Base-by-base conservation (phyloP, 2,329 filamentous ascomycete genomes). In the Bipolaris cookei region DNA sequence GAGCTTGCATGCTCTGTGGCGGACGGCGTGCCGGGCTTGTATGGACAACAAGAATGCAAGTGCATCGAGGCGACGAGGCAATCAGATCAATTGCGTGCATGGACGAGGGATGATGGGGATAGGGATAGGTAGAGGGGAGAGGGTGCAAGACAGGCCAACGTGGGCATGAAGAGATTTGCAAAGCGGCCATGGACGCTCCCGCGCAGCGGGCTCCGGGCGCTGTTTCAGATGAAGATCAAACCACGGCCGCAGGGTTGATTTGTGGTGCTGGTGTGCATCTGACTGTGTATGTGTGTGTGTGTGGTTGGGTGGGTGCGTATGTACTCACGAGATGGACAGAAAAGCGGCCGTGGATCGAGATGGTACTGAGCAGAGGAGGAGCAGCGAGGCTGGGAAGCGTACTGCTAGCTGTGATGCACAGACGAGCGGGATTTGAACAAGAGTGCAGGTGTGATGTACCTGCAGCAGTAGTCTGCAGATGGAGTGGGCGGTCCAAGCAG, bases 141-240 rank as follows among this genome's bases (percentile, higher is more conserved):
- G 25, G n/a, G n/a, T n/a, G n/a, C n/a, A n/a, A 8, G 25, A 28
- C 25, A 28, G 25, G 25, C 7, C 51, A 42, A 30, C 34, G 54
- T 42, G 52, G 44, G 23, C 18, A 13, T 14, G 39, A 34, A 52
- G 56, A 57, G 49, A 60, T 61, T 50, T 52, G 59, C 56, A 48
- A 48, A 56, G 54, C 39, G 49, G 53, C 54, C 59, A 59, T 63
- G 57, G 57, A 32, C 52, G 56, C 60, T 68, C 61, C 63, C 60
- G 64, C 58, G 51, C 46, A 53, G 54, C 52, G 51, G 55, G 56
- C 59, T 60, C 48, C 46, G 56, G 61, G 59, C 64, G 66, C 52
- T 44, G 73, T 76, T 76, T 76, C 73, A 76, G 72, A 62, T 54
- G 70, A 55, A 68, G 70, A 75, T 75, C 72, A 73, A 75, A 76